Evolutionary conservation across 768 basidiomycete species (phyloP).

Genomic region (Hericium rajendrae): DNA sequence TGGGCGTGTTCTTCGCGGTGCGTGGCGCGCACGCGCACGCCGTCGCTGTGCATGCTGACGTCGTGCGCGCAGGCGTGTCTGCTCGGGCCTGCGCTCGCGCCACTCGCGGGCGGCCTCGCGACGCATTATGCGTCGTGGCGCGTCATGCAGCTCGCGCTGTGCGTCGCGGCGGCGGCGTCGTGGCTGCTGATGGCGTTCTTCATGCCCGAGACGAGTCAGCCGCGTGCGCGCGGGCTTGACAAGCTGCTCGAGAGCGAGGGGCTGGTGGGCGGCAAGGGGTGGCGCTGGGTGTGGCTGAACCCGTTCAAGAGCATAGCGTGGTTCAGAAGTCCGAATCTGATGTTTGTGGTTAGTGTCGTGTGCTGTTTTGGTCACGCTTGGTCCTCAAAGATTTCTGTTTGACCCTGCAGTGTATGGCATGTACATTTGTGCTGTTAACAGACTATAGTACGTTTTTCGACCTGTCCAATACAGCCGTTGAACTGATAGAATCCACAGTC

Average conservation of each 20-base stretch:
- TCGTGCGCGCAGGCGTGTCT: constrained; percentile 32
- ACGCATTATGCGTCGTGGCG: constrained; percentile 64
- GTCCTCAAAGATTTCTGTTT: constrained; percentile 4
- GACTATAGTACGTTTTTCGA: constrained; percentile 25
- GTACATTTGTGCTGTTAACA: constrained; percentile 19
- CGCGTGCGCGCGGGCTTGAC: constrained; percentile 45
- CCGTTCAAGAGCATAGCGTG: constrained; percentile 43
- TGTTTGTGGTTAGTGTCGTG: constrained; percentile 36
- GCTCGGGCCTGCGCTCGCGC: constrained; percentile 53
- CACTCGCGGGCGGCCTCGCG: constrained; percentile 44
- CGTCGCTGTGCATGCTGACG: too few species aligned
- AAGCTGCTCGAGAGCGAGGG: constrained; percentile 18
- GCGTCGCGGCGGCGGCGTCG: constrained; percentile 28
- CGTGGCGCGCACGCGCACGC: too few species aligned
- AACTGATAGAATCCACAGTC: constrained; percentile 11
- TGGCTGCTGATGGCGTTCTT: constrained; percentile 32
- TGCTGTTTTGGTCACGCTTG: not conserved
- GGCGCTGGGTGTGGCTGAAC: constrained; percentile 40
- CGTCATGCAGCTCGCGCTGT: constrained; percentile 40
- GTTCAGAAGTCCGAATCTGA: constrained; percentile 50
- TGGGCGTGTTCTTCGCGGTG: constrained; percentile 44
- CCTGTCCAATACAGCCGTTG: too few species aligned
- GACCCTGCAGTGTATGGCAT: constrained; percentile 35
- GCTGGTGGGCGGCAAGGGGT: not conserved
- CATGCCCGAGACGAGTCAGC: constrained; percentile 64